Evolutionary conservation across 2,329 filamentous ascomycete genomes (phyloP), one percentile per base, ranked within the genome.

Genomic region (Cladosporium sp.): DNA sequence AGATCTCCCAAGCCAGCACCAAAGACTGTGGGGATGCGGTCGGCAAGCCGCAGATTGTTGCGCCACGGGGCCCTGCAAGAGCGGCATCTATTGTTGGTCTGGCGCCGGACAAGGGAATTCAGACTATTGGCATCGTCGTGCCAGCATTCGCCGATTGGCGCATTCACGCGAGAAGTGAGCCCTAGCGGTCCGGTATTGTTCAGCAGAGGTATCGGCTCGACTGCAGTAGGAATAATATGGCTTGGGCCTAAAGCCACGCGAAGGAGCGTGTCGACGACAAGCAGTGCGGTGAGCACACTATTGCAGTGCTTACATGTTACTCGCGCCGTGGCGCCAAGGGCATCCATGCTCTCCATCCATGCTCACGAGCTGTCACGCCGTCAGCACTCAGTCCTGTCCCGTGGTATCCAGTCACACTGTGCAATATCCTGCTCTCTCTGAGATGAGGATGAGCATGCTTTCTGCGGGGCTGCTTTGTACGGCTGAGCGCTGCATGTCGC

Each of bases 311-410:
- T 47, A 34, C 43, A 47, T 45, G 30, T 27, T 27, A 9, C 22
- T 27, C 5, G 5, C 22, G 37, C 43, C 43, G 27, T 45, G 19
- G 43, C 43, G 43, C 43, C 43, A 37, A 47, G 43, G 22, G 15
- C 19, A 44, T 7, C 27, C 42, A 36, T 40, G 45, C 37, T 27
- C 39, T n/a, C n/a, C n/a, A n/a, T n/a, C n/a, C n/a, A n/a, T n/a
- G n/a, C n/a, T 6, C 39, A n/a, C 39, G 22, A 48, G 24, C 45
- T 48, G 45, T 48, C 45, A 48, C 45, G 9, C n/a, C 19, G 45
- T 48, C 38, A 48, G 45, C 45, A 48, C 45, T 48, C 39, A 18
- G 19, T 44, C 22, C 36, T 36, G 22, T 32, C 22, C 36, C 44
- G 24, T 29, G 36, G 44, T 30, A 48, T 39, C 34, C 22, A 27